phyloP scores from a whole-genome alignment of 179 eudicot genomes.

The Gypsophila paniculata region DNA sequence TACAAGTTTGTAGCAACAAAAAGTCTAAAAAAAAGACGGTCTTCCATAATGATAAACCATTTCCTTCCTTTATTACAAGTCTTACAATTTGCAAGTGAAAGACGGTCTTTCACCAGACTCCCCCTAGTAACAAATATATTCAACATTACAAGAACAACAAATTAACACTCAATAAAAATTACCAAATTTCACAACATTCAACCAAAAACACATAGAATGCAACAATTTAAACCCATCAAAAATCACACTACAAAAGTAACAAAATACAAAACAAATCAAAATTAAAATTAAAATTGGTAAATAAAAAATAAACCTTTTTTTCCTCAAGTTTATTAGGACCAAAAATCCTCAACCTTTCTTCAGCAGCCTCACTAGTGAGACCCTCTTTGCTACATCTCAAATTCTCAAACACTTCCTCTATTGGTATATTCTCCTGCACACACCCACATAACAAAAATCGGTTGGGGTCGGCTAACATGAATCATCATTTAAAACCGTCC shows the following conservation, averaged over 20 bases:
- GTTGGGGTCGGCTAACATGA: no score
- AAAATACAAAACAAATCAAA: no score
- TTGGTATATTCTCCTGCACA: slow-evolving; percentile 81
- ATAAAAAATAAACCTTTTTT: slow-evolving; percentile 53
- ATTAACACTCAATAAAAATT: slow-evolving; percentile 7
- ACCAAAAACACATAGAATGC: not conserved
- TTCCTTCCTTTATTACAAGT: no score
- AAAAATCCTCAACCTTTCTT: slow-evolving; percentile 72
- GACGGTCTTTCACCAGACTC: no score
- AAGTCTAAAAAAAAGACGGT: no score
- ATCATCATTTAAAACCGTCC: not conserved
- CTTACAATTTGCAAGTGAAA: no score
- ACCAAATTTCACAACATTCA: slow-evolving; percentile 1
- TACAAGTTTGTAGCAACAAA: not conserved
- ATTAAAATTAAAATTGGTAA: not conserved
- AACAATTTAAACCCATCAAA: not conserved
- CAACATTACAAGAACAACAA: slow-evolving; percentile 2
- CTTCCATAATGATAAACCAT: no score
- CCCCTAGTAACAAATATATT: not conserved
- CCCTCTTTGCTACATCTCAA: slow-evolving; percentile 89
- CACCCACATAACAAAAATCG: slow-evolving; percentile 9
- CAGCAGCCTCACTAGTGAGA: slow-evolving; percentile 65
- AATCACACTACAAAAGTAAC: not conserved
- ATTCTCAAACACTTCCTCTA: slow-evolving; percentile 93
- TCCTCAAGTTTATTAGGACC: slow-evolving; percentile 95